phyloP scores from a whole-genome alignment of 441 rosid species.

The Populus tomentosa region DNA sequence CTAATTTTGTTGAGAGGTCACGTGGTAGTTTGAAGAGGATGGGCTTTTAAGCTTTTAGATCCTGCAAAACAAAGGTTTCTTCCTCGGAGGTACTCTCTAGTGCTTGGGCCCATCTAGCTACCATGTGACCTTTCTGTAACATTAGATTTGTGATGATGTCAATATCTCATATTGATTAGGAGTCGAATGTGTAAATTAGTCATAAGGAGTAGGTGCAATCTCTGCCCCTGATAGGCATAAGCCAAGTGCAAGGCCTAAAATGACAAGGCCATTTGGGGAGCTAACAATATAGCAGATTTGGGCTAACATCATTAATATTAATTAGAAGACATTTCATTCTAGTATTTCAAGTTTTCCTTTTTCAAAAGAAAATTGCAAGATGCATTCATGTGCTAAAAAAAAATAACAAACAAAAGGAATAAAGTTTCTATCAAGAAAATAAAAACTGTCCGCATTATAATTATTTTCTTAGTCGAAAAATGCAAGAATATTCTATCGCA shows the following conservation, averaged over 20 bases:
- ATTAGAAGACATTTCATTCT: neutral
- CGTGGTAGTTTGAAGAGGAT: neutral
- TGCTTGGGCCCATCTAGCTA: neutral
- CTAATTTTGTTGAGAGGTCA: neutral
- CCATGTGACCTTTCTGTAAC: neutral
- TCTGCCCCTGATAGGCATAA: neutral
- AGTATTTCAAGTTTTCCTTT: neutral
- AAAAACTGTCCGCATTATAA: neutral
- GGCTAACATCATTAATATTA: neutral
- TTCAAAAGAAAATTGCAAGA: neutral
- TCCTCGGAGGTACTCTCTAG: neutral
- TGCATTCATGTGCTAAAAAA: neutral
- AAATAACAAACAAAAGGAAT: too few relatives aligned
- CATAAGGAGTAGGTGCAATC: neutral
- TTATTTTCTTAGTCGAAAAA: too few relatives aligned
- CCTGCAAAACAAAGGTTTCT: neutral
- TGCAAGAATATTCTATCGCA: neutral
- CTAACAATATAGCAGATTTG: neutral
- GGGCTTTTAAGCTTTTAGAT: neutral
- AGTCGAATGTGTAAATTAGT: neutral
- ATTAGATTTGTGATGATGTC: neutral
- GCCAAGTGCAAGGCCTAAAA: neutral
- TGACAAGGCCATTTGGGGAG: neutral
- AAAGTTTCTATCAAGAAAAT: neutral
- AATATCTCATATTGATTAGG: neutral